Evolutionary conservation across 805 yeast species (phyloP), one percentile per base, ranked within the genome.

Genomic region (Pichia californica): DNA sequence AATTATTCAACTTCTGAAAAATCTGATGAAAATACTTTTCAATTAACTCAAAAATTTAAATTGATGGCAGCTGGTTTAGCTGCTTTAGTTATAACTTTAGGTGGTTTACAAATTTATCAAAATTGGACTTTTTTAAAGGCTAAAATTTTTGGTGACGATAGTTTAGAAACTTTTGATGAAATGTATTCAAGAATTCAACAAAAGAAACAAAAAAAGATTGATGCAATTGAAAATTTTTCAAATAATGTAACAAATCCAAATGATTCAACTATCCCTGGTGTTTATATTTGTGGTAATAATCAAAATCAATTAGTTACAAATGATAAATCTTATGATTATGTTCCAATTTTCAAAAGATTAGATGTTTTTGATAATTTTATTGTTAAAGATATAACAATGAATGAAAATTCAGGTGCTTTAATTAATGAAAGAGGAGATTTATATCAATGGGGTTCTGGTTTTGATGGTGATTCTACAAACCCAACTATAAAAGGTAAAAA

Each of bases 351-450:
- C 4, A 59, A 71, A 25, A 69, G 95, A 54, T 61, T 83, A 6
- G 64, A 70, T 1, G 73, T 70, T 50, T 88, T 91, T 53, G 87
- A 88, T 55, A 73, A 74, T 31, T 71, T 71, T 63, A 53, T 67
- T 14, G 61, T 87, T 26, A 68, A 72, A 37, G 82, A 78, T 54
- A 76, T 89, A 5, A 66, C 69, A 18, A 56, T 87, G 2, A 67
- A 71, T 20, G 70, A 69, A 5, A 61, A 62, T 13, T 65, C 76
- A 7, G 79, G 74, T 25, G 63, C 71, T 5, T 88, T 88, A 0
- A 74, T 87, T 15, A 76, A 80, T 47, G 69, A 70, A 1, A 74
- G 73, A 14, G 98, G 97, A 16, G 75, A 83, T 54, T 69, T 88
- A 27, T 79, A 77, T 43, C 84, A 83, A 56, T 87, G 89, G 85